These are phyloP conservation scores for Epicoccum sorghinum DNA, from an alignment of 2,329 filamentous ascomycete species.

Conservation along the genomic window DNA sequence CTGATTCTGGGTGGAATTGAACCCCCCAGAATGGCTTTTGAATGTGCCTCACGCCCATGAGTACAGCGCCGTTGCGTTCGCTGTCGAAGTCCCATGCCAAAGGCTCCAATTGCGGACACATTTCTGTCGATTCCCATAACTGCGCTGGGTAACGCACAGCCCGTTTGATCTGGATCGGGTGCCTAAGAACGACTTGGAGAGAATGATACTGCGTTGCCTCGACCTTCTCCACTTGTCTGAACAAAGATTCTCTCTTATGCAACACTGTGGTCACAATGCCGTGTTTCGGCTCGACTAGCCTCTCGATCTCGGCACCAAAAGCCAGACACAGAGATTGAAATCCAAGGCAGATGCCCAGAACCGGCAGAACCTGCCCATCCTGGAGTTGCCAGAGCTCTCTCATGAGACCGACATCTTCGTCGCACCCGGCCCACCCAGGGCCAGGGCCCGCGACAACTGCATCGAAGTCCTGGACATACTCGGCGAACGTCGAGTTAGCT, in stretches of 20 bases:
- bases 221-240: conserved; percentile 64
- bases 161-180: conserved; percentile 33
- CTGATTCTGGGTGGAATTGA: conserved; percentile 90
- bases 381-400: conserved; percentile 73
- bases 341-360: conserved; percentile 87
- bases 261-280: conserved; percentile 76
- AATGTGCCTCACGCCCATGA: conserved; percentile 79
- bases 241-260: conserved; percentile 68
- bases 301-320: conserved; percentile 70
- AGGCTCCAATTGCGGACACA: conserved; percentile 49
- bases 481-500: conserved; percentile 44
- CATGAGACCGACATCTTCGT: conserved; percentile 84
- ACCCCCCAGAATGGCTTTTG: conserved; percentile 80
- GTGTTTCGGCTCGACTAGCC: conserved; percentile 76
- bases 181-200: conserved; percentile 55
- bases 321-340: conserved; percentile 80
- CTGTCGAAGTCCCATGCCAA: conserved; percentile 57
- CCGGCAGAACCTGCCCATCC: conserved; percentile 68
- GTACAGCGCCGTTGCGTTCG: conserved; percentile 59
- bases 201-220: conserved; percentile 80
- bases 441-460: conserved; percentile 91
- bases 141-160: conserved; percentile 46
- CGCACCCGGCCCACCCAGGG: conserved; percentile 76
- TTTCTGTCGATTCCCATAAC: conserved; percentile 48
- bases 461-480: conserved; percentile 68